These are phyloP conservation scores for Viridothelium virens DNA, from an alignment of 495 filamentous ascomycete genomes.

Conservation along the genomic window DNA sequence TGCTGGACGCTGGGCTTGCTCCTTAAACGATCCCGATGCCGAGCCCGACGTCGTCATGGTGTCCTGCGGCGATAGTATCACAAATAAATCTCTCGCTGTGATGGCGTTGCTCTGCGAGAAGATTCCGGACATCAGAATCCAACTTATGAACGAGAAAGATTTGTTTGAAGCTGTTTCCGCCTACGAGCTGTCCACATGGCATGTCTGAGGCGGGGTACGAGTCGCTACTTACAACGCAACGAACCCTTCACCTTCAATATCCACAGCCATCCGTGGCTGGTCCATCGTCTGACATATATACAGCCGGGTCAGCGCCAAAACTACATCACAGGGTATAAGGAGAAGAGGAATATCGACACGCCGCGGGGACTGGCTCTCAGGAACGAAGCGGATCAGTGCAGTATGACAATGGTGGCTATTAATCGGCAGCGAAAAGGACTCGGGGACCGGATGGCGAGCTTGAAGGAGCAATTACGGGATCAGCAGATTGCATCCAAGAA, in stretches of 20 bases:
- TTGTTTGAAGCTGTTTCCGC: conserved; percentile 62
- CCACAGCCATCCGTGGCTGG: conserved; percentile 69
- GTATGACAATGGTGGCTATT: conserved; percentile 64
- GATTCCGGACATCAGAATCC: conserved; percentile 58
- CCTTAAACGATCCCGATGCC: no score
- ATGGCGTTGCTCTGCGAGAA: no score
- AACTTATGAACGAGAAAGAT: conserved; percentile 68
- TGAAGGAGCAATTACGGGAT: conserved; percentile 53
- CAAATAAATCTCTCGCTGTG: no score
- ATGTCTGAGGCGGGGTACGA: conserved; percentile 53
- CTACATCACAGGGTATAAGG: conserved; percentile 64
- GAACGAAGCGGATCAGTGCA: conserved; percentile 63
- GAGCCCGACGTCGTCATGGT: no score
- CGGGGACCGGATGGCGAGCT: conserved; percentile 48
- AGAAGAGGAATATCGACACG: conserved; percentile 74
- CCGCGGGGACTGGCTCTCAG: conserved; percentile 64
- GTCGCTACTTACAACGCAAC: conserved; percentile 56
- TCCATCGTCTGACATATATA: conserved; percentile 65
- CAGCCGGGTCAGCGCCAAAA: conserved; percentile 53
- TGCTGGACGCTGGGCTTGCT: no score
- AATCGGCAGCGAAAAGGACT: conserved; percentile 44
- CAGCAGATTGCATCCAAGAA: conserved; percentile 50
- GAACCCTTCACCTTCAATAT: conserved; percentile 70
- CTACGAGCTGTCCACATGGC: conserved; percentile 59
- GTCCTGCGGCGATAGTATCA: no score